phyloP scores from a whole-genome alignment of 352 stramenopile species.

The Globisporangium acanthophoron region DNA sequence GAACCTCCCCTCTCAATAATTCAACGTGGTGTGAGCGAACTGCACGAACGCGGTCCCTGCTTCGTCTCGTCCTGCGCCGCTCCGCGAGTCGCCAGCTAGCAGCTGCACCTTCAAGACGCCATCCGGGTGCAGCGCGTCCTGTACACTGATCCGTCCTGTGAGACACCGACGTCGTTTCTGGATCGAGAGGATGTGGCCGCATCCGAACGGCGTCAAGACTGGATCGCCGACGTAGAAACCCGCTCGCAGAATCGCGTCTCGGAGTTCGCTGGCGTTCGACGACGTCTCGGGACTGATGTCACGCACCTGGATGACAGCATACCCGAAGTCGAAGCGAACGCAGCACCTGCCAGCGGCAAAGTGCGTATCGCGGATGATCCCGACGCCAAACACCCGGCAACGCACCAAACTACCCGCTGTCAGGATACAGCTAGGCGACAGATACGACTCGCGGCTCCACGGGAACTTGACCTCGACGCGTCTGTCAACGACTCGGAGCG shows the following conservation, averaged over 20 bases:
- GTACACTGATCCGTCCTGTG: not conserved
- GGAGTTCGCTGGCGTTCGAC: slow-evolving; percentile 23
- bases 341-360: slow-evolving; percentile 54
- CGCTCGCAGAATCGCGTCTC: slow-evolving; percentile 16
- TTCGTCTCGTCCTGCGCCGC: not conserved
- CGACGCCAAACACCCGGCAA: slow-evolving; percentile 45
- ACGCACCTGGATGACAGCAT: slow-evolving; percentile 48
- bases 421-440: slow-evolving; percentile 46
- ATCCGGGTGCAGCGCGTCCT: slow-evolving; percentile 2
- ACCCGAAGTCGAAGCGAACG: slow-evolving; percentile 63
- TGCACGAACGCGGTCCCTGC: slow-evolving; percentile 14
- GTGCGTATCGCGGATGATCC: slow-evolving; percentile 54
- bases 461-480: slow-evolving; percentile 65
- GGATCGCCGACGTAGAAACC: slow-evolving; percentile 43
- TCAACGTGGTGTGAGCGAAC: slow-evolving; percentile 7
- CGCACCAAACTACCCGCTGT: slow-evolving; percentile 39
- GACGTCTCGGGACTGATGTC: slow-evolving; percentile 37
- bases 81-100: slow-evolving; percentile 6
- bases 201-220: slow-evolving; percentile 69
- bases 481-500: slow-evolving; percentile 42
- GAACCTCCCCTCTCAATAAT: slow-evolving; percentile 9
- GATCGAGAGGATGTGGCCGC: slow-evolving; percentile 36
- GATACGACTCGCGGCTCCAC: slow-evolving; percentile 57
- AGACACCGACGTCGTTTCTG: not conserved
- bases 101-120: slow-evolving; percentile 9